phyloP scores from a whole-genome alignment of 306 rosid species.

The Ormosia semicastrata region DNA sequence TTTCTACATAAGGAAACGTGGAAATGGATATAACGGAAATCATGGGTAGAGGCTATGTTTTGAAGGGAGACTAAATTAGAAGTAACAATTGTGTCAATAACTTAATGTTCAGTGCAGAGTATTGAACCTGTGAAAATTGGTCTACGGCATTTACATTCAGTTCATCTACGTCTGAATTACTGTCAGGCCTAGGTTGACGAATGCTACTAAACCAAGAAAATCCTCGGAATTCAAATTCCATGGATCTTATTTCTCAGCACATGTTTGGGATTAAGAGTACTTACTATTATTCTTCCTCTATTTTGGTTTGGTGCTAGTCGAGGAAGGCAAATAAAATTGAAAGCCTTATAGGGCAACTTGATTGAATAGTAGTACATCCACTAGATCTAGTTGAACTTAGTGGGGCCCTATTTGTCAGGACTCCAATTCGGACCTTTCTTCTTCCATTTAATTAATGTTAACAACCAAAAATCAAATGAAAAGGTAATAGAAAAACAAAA shows the following conservation, averaged over 20 bases:
- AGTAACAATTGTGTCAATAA: background rate
- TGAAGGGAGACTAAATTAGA: background rate
- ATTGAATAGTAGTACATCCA: background rate
- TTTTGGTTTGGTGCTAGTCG: background rate
- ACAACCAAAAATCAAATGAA: background rate
- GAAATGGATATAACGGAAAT: background rate
- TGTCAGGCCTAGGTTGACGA: background rate
- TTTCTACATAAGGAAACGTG: background rate
- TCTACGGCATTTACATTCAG: conserved; percentile 25
- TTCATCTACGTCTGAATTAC: background rate
- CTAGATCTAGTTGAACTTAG: background rate
- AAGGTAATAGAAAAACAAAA: background rate
- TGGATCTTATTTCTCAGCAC: background rate
- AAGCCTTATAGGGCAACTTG: background rate
- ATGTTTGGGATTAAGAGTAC: background rate
- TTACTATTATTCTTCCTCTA: background rate
- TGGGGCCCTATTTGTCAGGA: conserved; percentile 3
- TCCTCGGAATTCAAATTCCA: background rate
- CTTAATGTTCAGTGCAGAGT: background rate
- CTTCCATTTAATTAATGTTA: background rate
- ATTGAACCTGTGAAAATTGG: background rate
- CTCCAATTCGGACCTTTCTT: background rate
- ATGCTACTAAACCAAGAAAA: background rate
- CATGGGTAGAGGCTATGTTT: background rate
- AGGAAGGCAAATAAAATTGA: background rate